These are phyloP conservation scores for Trametes elegans DNA, from an alignment of 768 basidiomycete species.

Conservation along the genomic window DNA sequence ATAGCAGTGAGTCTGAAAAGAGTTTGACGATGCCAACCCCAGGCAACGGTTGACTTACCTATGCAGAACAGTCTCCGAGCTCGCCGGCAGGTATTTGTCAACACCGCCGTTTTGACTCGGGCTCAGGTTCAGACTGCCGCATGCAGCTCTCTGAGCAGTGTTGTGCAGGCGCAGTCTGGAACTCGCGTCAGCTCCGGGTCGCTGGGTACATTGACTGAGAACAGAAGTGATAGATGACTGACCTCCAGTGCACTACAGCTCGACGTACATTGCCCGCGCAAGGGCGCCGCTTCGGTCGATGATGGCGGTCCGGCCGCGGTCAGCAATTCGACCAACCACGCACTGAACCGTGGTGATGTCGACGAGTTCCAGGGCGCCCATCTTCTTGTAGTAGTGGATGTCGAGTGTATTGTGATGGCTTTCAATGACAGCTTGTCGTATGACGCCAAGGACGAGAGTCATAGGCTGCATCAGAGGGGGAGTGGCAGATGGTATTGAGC, in stretches of 20 bases:
- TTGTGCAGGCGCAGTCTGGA: too few relatives aligned
- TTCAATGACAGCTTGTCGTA: constrained; percentile 19
- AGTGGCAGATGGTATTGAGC: constrained; percentile 35
- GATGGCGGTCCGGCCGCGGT: constrained; percentile 20
- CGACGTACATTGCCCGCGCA: constrained; percentile 8
- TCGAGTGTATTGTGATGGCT: constrained; percentile 2
- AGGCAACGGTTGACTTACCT: too few relatives aligned
- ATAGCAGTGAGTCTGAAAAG: too few relatives aligned
- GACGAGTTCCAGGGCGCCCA: constrained; percentile 18
- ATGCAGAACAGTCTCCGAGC: too few relatives aligned
- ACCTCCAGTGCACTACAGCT: too few relatives aligned
- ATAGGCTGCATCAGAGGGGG: constrained; percentile 24
- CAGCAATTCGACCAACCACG: constrained; percentile 25
- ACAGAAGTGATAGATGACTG: not conserved
- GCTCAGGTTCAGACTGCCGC: too few relatives aligned
- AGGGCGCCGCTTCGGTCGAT: constrained; percentile 28
- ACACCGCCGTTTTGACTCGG: too few relatives aligned
- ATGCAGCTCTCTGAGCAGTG: too few relatives aligned
- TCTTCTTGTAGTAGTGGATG: constrained; percentile 20
- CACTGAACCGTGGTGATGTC: constrained; percentile 27
- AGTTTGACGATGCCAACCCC: too few relatives aligned
- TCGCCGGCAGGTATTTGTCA: too few relatives aligned
- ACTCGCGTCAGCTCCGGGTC: too few relatives aligned
- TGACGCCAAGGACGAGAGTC: constrained; percentile 27
- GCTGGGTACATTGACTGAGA: not conserved